Conservation (phyloP, 495 filamentous ascomycete species). For the Diplogelasinospora grovesii region DNA sequence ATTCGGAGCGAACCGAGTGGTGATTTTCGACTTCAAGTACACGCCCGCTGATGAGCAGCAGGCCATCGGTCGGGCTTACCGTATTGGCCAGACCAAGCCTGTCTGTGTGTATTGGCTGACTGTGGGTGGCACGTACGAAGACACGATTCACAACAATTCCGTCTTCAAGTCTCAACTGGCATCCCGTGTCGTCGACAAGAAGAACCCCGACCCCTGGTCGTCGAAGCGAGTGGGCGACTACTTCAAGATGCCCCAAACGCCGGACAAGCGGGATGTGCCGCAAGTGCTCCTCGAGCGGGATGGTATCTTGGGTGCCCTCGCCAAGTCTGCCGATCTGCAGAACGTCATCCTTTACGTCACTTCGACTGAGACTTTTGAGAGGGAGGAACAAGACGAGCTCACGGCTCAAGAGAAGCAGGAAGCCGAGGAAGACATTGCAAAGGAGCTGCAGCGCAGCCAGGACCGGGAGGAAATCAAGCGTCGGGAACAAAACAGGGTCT, state of each 20-base stretch:
- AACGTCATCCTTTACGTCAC: constrained; percentile 28
- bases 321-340: constrained; percentile 4
- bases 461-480: constrained; percentile 22
- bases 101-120: constrained; percentile 88
- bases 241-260: constrained; percentile 49
- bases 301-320: constrained; percentile 60
- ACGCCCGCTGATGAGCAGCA: constrained; percentile 81
- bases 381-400: constrained; percentile 35
- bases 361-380: constrained; percentile 40
- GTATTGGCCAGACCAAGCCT: constrained; percentile 74
- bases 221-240: constrained; percentile 46
- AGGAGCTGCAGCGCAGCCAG: constrained; percentile 17
- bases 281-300: constrained; percentile 59
- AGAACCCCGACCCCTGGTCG: constrained; percentile 57
- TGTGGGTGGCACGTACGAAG: constrained; percentile 73
- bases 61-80: constrained; percentile 81
- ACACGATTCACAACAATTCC: constrained; percentile 59
- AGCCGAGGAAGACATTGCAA: constrained; percentile 20
- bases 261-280: constrained; percentile 46
- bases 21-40: constrained; percentile 80
- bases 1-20: constrained; percentile 73
- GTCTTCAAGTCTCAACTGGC: constrained; percentile 78
- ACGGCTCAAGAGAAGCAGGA: constrained; percentile 30
- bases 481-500: constrained; percentile 6
- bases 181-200: constrained; percentile 74